These are phyloP conservation scores for Raphanus raphanistrum DNA, from an alignment of 345 rosid species.

Conservation along the genomic window DNA sequence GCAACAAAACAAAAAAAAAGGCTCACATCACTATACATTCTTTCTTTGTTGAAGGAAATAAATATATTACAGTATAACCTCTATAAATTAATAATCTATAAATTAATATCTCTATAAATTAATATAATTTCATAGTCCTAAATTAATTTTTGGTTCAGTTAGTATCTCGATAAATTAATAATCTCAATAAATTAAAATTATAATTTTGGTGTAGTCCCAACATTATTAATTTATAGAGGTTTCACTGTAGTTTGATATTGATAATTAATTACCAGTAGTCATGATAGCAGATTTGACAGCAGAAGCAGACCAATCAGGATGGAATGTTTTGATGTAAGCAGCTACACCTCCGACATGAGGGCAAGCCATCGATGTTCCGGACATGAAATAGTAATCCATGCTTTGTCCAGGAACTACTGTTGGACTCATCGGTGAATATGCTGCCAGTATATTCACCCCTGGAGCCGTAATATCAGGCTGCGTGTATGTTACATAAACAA, in stretches of 20 bases:
- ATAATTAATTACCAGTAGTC: conserved; percentile 55
- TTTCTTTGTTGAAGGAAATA: too few species aligned
- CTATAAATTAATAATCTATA: too few species aligned
- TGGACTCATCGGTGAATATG: conserved; percentile 26
- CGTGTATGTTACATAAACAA: not conserved
- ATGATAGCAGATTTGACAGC: conserved; percentile 71
- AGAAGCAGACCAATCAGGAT: conserved; percentile 51
- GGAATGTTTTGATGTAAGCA: conserved; percentile 44
- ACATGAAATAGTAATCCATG: conserved; percentile 32
- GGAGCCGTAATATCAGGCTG: conserved; percentile 53
- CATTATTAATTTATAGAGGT: too few species aligned
- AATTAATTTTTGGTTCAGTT: too few species aligned
- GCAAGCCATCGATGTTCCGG: conserved; percentile 76
- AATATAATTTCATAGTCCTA: too few species aligned
- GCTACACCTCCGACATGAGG: conserved; percentile 72
- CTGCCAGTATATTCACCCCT: conserved; percentile 46
- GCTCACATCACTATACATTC: too few species aligned
- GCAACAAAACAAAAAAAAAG: not conserved
- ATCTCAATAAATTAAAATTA: too few species aligned
- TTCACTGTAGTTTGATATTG: not conserved
- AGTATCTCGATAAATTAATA: too few species aligned
- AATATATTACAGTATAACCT: not conserved
- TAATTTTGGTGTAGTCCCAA: too few species aligned
- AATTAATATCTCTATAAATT: too few species aligned
- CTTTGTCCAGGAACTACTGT: conserved; percentile 26